Evolutionary conservation across 202 grass and related monocot species (phyloP).

Genomic region (Brachypodium distachyon): DNA sequence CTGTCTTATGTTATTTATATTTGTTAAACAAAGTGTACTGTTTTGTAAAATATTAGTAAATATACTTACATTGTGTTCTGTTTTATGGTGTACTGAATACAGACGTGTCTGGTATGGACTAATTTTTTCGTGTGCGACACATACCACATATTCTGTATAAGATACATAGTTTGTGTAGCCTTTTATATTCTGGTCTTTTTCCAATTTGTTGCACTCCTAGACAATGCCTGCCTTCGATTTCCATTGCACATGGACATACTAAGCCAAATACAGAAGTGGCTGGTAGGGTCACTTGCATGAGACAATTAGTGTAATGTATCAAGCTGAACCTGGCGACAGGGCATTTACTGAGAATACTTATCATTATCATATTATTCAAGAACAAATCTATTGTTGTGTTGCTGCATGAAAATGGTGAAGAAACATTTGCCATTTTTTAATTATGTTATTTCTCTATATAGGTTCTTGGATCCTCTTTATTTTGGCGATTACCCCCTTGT

Average conservation of each 20-base stretch:
- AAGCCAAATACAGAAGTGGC: background rate
- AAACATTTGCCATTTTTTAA: background rate
- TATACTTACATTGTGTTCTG: background rate
- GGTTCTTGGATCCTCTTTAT: conserved; percentile 48
- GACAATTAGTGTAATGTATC: background rate
- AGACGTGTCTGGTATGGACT: background rate
- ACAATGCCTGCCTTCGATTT: background rate
- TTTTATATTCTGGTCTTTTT: background rate
- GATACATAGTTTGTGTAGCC: background rate
- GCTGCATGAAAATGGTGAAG: background rate
- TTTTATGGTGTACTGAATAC: background rate
- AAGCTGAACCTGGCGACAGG: background rate
- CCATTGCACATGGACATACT: background rate
- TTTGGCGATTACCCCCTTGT: conserved; percentile 35
- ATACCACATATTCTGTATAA: background rate
- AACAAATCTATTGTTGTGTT: too few species aligned
- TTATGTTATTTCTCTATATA: background rate
- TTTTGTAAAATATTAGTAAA: background rate
- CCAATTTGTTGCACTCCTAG: background rate
- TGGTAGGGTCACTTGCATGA: background rate
- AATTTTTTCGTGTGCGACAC: too few species aligned
- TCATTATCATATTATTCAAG: background rate
- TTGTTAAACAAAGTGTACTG: background rate
- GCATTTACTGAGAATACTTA: background rate
- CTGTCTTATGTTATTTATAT: background rate